Percentiles rank a stretch among this genome's conserved stretches.
Evolutionary conservation across 257 asterid genomes (phyloP).

Genomic region (Solanum chmielewskii): DNA sequence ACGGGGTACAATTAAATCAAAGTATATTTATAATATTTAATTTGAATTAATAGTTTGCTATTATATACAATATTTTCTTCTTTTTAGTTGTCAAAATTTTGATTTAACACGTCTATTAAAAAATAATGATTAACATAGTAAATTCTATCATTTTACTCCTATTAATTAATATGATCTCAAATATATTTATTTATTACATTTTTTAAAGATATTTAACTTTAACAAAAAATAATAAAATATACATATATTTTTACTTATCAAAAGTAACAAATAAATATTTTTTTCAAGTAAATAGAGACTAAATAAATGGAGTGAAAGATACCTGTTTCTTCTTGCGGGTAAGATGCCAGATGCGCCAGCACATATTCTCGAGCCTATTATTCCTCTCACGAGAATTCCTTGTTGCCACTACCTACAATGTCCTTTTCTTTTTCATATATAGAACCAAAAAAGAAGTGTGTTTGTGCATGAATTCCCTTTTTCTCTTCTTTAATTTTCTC

Average conservation of each 20-base stretch:
- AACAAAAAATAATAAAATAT: too few species aligned
- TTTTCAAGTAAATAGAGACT: background rate
- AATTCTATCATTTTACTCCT: too few species aligned
- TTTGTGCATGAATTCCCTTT: background rate
- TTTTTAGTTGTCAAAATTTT: too few species aligned
- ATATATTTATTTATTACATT: too few species aligned
- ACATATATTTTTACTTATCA: too few species aligned
- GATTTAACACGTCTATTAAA: background rate
- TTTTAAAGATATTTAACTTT: too few species aligned
- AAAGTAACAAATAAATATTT: too few species aligned
- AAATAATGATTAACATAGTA: too few species aligned
- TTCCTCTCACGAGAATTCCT: slow-evolving; percentile 47
- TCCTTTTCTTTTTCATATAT: background rate
- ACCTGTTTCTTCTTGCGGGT: slow-evolving; percentile 71
- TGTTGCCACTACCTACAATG: slow-evolving; percentile 47
- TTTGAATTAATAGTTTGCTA: too few species aligned
- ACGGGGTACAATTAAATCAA: too few species aligned
- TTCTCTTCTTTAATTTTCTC: background rate
- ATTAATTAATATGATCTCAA: background rate
- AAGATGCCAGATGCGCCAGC: slow-evolving; percentile 82
- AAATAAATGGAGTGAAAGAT: background rate
- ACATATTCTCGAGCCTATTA: slow-evolving; percentile 66
- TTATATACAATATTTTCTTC: too few species aligned
- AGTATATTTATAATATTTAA: too few species aligned
- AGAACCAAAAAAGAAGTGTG: background rate